Conservation (phyloP, 192 early-diverging fungal species). For the Linnemannia zychae region DNA sequence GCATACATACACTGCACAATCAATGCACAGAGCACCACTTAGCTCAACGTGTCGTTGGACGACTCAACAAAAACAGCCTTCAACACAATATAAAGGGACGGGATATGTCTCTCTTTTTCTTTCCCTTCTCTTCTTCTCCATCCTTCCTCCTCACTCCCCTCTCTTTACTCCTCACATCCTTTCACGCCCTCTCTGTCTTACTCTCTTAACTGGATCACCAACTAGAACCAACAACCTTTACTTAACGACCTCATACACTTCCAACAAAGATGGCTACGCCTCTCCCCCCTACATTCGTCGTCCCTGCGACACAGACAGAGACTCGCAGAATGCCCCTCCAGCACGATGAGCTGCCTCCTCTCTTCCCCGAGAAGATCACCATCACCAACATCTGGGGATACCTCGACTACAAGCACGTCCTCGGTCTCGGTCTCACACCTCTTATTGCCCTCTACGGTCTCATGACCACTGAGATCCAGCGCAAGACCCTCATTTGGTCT, state of each 20-base stretch:
- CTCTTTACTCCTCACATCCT: no score
- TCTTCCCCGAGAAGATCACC: constrained; percentile 62
- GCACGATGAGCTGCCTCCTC: constrained; percentile 44
- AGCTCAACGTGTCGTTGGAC: background rate
- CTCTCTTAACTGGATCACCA: background rate
- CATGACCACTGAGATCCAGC: constrained; percentile 74
- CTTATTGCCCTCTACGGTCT: constrained; percentile 85
- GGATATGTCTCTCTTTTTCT: background rate
- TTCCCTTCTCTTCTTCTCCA: background rate
- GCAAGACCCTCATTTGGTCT: constrained; percentile 81
- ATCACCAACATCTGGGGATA: constrained; percentile 67
- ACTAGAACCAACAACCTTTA: background rate
- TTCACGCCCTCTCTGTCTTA: background rate
- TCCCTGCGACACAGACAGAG: constrained; percentile 48
- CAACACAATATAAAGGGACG: background rate
- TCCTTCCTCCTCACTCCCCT: no score
- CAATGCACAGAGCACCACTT: no score
- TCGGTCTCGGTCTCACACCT: constrained; percentile 78
- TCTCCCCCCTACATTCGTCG: constrained; percentile 50
- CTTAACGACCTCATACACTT: constrained; percentile 3
- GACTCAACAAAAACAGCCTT: background rate
- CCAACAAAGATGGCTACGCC: constrained; percentile 43
- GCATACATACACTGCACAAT: no score
- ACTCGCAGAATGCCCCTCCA: constrained; percentile 43
- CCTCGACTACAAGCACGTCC: constrained; percentile 78